Conservation (phyloP, 208 protist species). For the Herpetomonas tarakana region DNA sequence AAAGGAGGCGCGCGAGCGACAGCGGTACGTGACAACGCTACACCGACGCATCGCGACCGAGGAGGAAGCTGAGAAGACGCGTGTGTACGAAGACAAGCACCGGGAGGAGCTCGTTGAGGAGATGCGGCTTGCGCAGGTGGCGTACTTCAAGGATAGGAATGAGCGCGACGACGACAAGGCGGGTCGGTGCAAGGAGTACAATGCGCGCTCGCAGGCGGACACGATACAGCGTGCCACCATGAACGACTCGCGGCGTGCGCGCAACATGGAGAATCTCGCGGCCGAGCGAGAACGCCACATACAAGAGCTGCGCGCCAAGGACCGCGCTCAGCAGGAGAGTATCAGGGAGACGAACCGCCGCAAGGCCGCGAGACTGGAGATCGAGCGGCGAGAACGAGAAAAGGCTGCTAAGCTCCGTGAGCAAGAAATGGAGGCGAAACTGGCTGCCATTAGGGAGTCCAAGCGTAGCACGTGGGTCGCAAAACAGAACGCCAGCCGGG, state of each 20-base stretch:
- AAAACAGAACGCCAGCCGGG: slow-evolving; percentile 32
- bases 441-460: slow-evolving; percentile 34
- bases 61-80: slow-evolving; percentile 23
- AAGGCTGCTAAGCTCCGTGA: slow-evolving; percentile 23
- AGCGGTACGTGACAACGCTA: slow-evolving; percentile 31
- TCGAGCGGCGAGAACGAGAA: slow-evolving; percentile 22
- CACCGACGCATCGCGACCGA: slow-evolving; percentile 34
- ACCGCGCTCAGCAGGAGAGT: slow-evolving; percentile 34
- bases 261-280: slow-evolving; percentile 37
- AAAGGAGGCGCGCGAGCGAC: slow-evolving; percentile 27
- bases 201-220: slow-evolving; percentile 30
- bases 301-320: slow-evolving; percentile 46
- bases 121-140: slow-evolving; percentile 34
- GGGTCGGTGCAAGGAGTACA: slow-evolving; percentile 32
- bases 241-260: slow-evolving; percentile 40
- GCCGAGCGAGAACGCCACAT: slow-evolving; percentile 35
- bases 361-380: slow-evolving; percentile 24
- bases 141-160: slow-evolving; percentile 60
- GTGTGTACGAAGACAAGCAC: slow-evolving; percentile 46
- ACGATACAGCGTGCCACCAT: slow-evolving; percentile 34
- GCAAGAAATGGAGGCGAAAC: slow-evolving; percentile 47
- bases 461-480: slow-evolving; percentile 29
- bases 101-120: slow-evolving; percentile 34
- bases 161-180: slow-evolving; percentile 36
- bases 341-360: slow-evolving; percentile 23